A percentile compares a stretch with the other conserved stretches of the same genome.
phyloP scores from a whole-genome alignment of 2,329 filamentous ascomycete species.

The Dendryphion nanum region DNA sequence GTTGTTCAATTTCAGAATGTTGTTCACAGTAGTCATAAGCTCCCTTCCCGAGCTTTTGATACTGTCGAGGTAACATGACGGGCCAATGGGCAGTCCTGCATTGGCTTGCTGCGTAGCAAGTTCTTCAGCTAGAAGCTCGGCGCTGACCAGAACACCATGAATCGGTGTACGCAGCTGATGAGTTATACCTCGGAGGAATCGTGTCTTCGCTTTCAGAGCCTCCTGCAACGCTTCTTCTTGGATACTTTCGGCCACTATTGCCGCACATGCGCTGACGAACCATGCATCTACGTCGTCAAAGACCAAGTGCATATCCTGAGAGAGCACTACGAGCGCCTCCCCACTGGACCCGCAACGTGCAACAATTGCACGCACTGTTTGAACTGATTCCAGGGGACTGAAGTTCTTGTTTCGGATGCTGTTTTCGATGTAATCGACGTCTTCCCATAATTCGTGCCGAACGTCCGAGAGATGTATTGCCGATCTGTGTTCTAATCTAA shows the following conservation, averaged over 20 bases:
- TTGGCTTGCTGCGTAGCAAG: constrained; percentile 15
- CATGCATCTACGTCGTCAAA: constrained; percentile 50
- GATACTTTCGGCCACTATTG: constrained; percentile 38
- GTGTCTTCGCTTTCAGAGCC: constrained; percentile 45
- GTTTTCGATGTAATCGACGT: background rate
- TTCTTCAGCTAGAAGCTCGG: constrained; percentile 45
- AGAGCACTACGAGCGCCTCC: constrained; percentile 7
- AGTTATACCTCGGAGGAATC: constrained; percentile 47
- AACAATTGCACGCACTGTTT: background rate
- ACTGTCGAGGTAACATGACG: constrained; percentile 27
- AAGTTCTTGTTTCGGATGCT: background rate
- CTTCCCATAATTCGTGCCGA: background rate
- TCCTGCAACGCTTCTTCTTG: constrained; percentile 42
- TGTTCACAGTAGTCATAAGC: constrained; percentile 47
- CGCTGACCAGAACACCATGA: constrained; percentile 46
- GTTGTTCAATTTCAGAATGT: constrained; percentile 43
- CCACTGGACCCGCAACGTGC: background rate
- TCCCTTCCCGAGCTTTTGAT: constrained; percentile 44
- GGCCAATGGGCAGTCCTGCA: background rate
- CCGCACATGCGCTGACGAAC: constrained; percentile 45
- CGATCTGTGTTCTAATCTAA: background rate
- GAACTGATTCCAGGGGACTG: constrained; percentile 24
- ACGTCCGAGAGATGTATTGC: background rate
- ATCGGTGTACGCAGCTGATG: constrained; percentile 51
- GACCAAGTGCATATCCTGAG: constrained; percentile 42